A percentile compares a stretch with the other conserved stretches of the same genome.
phyloP scores from a whole-genome alignment of 179 eudicot genomes.

The Silene noctiflora region DNA sequence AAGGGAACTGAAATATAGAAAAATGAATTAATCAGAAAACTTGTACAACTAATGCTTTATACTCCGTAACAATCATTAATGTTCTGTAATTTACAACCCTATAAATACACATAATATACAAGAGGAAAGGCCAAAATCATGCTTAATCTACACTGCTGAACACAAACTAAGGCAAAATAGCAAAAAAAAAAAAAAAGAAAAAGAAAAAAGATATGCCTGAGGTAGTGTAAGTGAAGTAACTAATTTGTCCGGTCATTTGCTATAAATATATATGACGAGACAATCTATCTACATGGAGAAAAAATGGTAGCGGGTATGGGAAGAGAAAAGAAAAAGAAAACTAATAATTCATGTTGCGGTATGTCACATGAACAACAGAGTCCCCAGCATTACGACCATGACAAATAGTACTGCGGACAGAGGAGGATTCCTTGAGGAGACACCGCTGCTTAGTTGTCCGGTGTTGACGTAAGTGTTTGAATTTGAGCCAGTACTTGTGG shows the following conservation, averaged over 20 bases:
- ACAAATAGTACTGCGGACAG: slow-evolving; percentile 4
- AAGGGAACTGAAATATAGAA: too few relatives aligned
- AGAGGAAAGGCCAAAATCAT: slow-evolving; percentile 1
- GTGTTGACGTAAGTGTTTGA: slow-evolving; percentile 67
- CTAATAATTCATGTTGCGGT: not conserved
- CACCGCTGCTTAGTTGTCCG: slow-evolving; percentile 49
- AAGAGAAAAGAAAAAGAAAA: slow-evolving; percentile 11
- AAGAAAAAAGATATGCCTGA: not conserved
- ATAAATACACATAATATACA: slow-evolving; percentile 1
- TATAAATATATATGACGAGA: slow-evolving; percentile 20
- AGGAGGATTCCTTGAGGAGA: slow-evolving; percentile 30
- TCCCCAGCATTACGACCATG: slow-evolving; percentile 18
- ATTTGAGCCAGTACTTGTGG: slow-evolving; percentile 51
- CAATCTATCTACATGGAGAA: slow-evolving; percentile 2
- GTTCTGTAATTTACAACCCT: slow-evolving; percentile 14
- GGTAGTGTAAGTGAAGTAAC: not conserved
- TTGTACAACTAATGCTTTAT: not conserved
- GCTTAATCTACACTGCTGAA: slow-evolving; percentile 6
- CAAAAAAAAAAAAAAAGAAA: not conserved
- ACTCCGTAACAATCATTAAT: not conserved
- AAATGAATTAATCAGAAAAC: not conserved
- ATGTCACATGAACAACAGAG: slow-evolving; percentile 20
- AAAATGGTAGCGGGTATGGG: not conserved
- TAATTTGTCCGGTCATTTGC: slow-evolving; percentile 23
- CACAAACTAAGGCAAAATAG: not conserved